phyloP scores from a whole-genome alignment of 1,139 yeast species.

The Diutina catenulata region DNA sequence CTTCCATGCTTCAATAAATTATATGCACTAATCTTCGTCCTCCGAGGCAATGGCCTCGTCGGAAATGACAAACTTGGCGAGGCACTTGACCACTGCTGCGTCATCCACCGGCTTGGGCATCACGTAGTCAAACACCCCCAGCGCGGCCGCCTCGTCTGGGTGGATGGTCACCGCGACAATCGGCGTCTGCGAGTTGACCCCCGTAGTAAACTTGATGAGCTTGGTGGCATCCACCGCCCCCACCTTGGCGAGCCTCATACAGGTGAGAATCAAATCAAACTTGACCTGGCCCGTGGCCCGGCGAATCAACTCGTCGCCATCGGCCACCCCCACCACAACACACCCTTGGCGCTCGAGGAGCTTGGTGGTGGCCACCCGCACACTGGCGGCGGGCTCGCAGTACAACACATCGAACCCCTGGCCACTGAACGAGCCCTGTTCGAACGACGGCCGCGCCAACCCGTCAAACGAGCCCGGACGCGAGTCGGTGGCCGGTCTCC shows the following conservation, averaged over 20 bases:
- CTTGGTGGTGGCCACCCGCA: conserved; percentile 56
- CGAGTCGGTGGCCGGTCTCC: not conserved
- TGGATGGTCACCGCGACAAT: conserved; percentile 68
- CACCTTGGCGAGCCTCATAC: conserved; percentile 55
- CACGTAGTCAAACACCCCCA: conserved; percentile 56
- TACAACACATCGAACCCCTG: conserved; percentile 52
- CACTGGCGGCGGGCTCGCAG: conserved; percentile 82
- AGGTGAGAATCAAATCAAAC: conserved; percentile 76
- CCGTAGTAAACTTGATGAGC: conserved; percentile 63
- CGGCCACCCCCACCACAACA: conserved; percentile 64
- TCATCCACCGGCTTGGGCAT: conserved; percentile 63
- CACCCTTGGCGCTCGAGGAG: conserved; percentile 66
- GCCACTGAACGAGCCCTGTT: too few relatives aligned
- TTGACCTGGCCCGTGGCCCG: conserved; percentile 75
- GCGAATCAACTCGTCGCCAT: conserved; percentile 76
- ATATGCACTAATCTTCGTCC: conserved; percentile 7
- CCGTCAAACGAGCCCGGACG: conserved; percentile 3
- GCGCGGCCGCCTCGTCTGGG: conserved; percentile 50
- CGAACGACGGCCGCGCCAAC: not conserved
- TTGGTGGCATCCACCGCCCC: conserved; percentile 69
- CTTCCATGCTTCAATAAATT: not conserved
- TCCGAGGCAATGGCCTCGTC: conserved; percentile 10
- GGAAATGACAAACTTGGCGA: conserved; percentile 7
- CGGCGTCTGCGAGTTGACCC: conserved; percentile 67
- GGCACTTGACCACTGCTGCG: conserved; percentile 7